These are phyloP conservation scores for Diversispora eburnea DNA, from an alignment of 192 early-diverging fungal species.

Conservation along the genomic window DNA sequence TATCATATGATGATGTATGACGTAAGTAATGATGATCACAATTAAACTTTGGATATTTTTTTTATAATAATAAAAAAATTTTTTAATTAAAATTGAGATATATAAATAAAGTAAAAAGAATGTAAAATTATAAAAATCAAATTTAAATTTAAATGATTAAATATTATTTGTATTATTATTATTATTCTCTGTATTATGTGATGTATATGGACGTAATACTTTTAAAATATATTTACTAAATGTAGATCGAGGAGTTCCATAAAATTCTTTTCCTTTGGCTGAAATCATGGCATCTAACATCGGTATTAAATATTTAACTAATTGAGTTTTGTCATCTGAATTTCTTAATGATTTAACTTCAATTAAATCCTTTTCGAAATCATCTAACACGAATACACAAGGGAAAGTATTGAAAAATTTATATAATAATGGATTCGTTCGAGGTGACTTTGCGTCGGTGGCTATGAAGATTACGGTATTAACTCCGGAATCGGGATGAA, in stretches of 20 bases:
- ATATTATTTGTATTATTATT: no score
- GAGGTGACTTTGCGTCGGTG: conserved; percentile 38
- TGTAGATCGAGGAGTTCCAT: conserved; percentile 50
- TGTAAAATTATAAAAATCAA: no score
- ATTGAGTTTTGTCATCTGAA: conserved; percentile 41
- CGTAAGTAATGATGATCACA: no score
- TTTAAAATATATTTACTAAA: conserved; percentile 32
- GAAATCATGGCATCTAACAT: conserved; percentile 57
- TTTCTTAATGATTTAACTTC: conserved; percentile 38
- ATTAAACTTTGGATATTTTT: no score
- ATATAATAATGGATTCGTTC: conserved; percentile 45
- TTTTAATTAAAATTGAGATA: no score
- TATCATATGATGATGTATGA: no score
- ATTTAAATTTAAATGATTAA: no score
- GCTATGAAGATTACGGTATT: conserved; percentile 37
- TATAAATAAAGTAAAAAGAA: no score
- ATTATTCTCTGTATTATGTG: no score
- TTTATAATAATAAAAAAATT: no score
- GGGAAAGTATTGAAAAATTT: conserved; percentile 49
- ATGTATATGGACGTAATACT: background rate
- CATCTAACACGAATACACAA: conserved; percentile 49
- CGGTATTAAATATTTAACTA: conserved; percentile 50
- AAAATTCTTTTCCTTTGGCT: conserved; percentile 48
- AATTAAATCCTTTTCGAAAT: conserved; percentile 42
- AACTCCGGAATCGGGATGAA: conserved; percentile 1